Percentiles rank a stretch among this genome's conserved stretches.
phyloP scores from a whole-genome alignment of 345 rosid species.

The Carallia brachiata region DNA sequence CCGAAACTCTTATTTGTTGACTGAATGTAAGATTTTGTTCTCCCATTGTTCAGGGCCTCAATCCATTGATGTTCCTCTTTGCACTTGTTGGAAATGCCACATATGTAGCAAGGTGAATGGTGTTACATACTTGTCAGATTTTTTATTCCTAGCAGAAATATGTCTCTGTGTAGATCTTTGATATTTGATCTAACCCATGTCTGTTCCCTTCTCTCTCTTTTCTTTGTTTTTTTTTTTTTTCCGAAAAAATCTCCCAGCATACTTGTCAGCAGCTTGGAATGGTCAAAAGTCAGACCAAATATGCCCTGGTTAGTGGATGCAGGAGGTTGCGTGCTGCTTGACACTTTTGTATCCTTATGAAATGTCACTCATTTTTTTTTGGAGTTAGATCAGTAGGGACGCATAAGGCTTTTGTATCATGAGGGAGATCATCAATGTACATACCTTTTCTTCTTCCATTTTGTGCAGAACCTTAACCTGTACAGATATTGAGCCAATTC shows the following conservation, averaged over 20 bases:
- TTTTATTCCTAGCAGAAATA: background rate
- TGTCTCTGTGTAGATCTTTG: background rate
- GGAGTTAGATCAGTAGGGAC: background rate
- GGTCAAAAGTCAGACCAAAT: slow-evolving; percentile 65
- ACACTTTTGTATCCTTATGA: slow-evolving; percentile 58
- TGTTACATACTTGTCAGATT: background rate
- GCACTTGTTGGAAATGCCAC: slow-evolving; percentile 77
- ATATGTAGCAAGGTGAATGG: slow-evolving; percentile 68
- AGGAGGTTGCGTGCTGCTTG: slow-evolving; percentile 78
- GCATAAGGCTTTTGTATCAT: background rate
- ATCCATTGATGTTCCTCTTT: slow-evolving; percentile 79
- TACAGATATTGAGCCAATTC: slow-evolving; percentile 72
- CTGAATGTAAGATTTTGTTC: slow-evolving; percentile 13
- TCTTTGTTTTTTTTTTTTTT: background rate
- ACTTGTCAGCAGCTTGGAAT: slow-evolving; percentile 57
- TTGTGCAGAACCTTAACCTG: slow-evolving; percentile 28
- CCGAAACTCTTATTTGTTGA: slow-evolving; percentile 1
- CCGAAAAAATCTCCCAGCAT: slow-evolving; percentile 41
- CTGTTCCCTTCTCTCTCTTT: slow-evolving; percentile 1
- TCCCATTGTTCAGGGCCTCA: slow-evolving; percentile 57
- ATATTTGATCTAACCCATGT: background rate
- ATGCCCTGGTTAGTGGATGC: slow-evolving; percentile 90
- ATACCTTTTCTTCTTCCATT: slow-evolving; percentile 3
- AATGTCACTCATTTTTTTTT: background rate
- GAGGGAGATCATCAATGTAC: background rate